These are phyloP conservation scores for Kalmusia sp. DNA, from an alignment of 2,329 filamentous ascomycete species.

Conservation along the genomic window DNA sequence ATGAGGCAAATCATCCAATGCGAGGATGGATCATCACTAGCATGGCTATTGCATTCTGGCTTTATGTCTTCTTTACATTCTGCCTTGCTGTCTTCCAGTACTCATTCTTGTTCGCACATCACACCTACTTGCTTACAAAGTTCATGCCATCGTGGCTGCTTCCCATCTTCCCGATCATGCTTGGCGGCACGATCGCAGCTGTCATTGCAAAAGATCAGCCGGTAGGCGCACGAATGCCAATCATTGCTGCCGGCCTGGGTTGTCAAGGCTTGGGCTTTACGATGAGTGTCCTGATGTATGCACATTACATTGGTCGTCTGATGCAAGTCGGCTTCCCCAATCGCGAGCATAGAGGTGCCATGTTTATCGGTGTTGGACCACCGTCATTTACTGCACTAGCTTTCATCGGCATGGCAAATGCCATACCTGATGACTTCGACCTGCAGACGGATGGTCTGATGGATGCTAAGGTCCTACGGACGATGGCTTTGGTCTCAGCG, in stretches of 20 bases:
- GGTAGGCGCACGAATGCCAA: constrained; percentile 62
- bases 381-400: constrained; percentile 75
- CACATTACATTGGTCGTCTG: constrained; percentile 74
- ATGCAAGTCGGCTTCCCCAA: constrained; percentile 71
- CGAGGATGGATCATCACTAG: constrained; percentile 50
- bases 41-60: constrained; percentile 53
- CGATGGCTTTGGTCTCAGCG: constrained; percentile 56
- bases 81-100: constrained; percentile 58
- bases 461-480: constrained; percentile 51
- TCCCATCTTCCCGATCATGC: constrained; percentile 77
- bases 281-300: constrained; percentile 75
- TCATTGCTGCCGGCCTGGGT: constrained; percentile 70
- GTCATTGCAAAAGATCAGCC: constrained; percentile 70
- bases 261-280: constrained; percentile 75
- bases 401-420: constrained; percentile 71
- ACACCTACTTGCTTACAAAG: constrained; percentile 65
- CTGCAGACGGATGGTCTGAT: constrained; percentile 57
- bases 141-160: constrained; percentile 80
- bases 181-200: constrained; percentile 73
- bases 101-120: constrained; percentile 68
- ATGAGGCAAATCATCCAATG: constrained; percentile 46
- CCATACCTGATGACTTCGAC: constrained; percentile 55
- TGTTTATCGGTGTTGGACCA: constrained; percentile 80
- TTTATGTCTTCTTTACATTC: constrained; percentile 52
- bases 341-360: constrained; percentile 69